Evolutionary conservation across 371 early-diverging fungal genomes (phyloP), one percentile per base, ranked within the genome.

Genomic region (Syncephalis fuscata): DNA sequence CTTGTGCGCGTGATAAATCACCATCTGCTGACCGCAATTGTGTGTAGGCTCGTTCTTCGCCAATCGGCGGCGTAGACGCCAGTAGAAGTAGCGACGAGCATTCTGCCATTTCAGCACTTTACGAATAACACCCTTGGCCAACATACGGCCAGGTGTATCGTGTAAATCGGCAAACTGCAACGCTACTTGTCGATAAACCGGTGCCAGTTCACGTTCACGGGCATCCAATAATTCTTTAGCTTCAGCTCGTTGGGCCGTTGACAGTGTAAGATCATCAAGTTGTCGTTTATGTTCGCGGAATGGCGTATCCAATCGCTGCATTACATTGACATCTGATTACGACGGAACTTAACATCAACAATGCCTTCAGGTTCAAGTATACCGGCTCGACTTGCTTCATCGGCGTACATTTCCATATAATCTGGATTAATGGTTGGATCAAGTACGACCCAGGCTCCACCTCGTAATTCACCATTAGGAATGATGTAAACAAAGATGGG

Each of bases 391-490:
- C 93, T 76, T 39, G 82, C 72, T 41, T 66, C 68, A 61, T 95
- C 94, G 16, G 93, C 95, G 58, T 95, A 92, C 91, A 98, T 96
- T 64, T 90, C 93, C 92, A 99, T 97, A 79, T 87, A 85, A 46
- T 88, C 80, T 32, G 80, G 62, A 69, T 97, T 96, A 66, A 99
- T 98, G n/a, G 87, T 85, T 16, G 96, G 90, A 58, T 99, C 99
- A 7, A 98, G 71, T 1, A 98, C 95, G 21, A 97, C 99, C 97
- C 97, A 99, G 7, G 98, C 92, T 53, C 99, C 99, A 62, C 99
- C 99, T 60, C 98, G 83, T 46, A 99, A 76, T 66, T 98, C 96
- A 56, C 94, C 94, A 55, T 85, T 79, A 37, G 90, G 90, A 10
- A 92, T 66, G 22, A 99, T 65, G 62, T 99, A 99, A n/a, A 96